Conservation (phyloP, 2,329 filamentous ascomycete genomes). For the Penicillium sp. region DNA sequence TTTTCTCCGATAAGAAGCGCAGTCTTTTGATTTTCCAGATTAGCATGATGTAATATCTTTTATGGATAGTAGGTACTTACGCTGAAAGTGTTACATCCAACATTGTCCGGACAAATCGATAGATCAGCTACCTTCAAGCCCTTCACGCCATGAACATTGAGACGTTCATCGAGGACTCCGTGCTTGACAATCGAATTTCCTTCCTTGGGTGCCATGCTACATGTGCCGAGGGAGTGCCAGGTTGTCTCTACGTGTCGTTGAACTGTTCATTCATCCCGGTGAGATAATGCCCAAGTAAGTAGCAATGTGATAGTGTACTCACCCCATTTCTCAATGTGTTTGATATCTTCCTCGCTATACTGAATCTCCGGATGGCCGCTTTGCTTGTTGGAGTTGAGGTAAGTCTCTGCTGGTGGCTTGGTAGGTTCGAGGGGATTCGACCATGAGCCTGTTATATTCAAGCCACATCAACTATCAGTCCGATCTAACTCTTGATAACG, state of each 20-base stretch:
- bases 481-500: too few relatives aligned
- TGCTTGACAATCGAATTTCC: constrained; percentile 79
- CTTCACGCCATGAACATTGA: constrained; percentile 74
- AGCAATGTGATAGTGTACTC: too few relatives aligned
- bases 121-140: constrained; percentile 74
- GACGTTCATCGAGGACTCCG: constrained; percentile 66
- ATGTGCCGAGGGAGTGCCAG: constrained; percentile 66
- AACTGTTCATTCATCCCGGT: too few relatives aligned
- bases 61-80: constrained; percentile 19
- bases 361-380: constrained; percentile 60
- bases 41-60: background rate
- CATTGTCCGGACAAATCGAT: constrained; percentile 73
- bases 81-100: constrained; percentile 63
- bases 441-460: constrained; percentile 55
- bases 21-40: constrained; percentile 40
- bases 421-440: constrained; percentile 57
- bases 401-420: constrained; percentile 45
- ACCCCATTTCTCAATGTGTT: constrained; percentile 63
- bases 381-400: constrained; percentile 63
- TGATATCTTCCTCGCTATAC: constrained; percentile 54
- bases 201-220: constrained; percentile 71
- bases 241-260: constrained; percentile 73
- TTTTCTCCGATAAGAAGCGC: constrained; percentile 75
- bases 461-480: too few relatives aligned
- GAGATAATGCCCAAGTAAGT: too few relatives aligned